Evolutionary conservation across 1,139 yeast species (phyloP).

Genomic region (Blastobotrys capitulatus): DNA sequence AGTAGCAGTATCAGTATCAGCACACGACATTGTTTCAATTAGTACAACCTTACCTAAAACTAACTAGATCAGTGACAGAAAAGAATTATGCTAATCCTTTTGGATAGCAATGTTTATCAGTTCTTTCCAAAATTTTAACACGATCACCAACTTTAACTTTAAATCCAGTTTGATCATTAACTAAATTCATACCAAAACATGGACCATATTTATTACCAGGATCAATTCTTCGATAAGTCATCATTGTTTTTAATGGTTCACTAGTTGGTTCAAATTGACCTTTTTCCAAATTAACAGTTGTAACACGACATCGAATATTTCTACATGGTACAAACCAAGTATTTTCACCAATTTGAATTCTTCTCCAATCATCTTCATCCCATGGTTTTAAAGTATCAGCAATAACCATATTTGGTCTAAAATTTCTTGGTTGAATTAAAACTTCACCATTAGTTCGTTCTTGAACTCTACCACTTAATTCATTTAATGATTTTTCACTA

Average conservation of each 20-base stretch:
- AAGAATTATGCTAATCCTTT: no score
- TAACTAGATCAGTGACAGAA: no score
- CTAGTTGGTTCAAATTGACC: conserved; percentile 34
- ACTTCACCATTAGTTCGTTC: conserved; percentile 22
- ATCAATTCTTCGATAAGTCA: conserved; percentile 37
- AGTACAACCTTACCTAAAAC: no score
- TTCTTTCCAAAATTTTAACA: conserved; percentile 23
- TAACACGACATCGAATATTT: conserved; percentile 39
- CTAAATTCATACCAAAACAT: conserved; percentile 39
- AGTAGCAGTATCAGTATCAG: no score
- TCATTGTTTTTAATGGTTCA: conserved; percentile 35
- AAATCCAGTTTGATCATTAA: conserved; percentile 29
- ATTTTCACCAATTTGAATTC: conserved; percentile 28
- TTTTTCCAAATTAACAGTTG: conserved; percentile 34
- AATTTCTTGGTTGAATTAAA: conserved; percentile 26
- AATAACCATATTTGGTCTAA: conserved; percentile 40
- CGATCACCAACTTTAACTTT: conserved; percentile 31
- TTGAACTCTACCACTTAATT: conserved; percentile 26
- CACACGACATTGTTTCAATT: no score
- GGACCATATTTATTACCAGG: conserved; percentile 31
- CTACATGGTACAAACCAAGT: conserved; percentile 32
- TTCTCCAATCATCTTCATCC: conserved; percentile 39
- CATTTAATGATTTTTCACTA: conserved; percentile 33
- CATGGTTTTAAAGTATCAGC: conserved; percentile 30
- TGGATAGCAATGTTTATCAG: conserved; percentile 21